Base-by-base conservation (phyloP, 1,139 yeast species). In the Pichia sorboxylosa region DNA sequence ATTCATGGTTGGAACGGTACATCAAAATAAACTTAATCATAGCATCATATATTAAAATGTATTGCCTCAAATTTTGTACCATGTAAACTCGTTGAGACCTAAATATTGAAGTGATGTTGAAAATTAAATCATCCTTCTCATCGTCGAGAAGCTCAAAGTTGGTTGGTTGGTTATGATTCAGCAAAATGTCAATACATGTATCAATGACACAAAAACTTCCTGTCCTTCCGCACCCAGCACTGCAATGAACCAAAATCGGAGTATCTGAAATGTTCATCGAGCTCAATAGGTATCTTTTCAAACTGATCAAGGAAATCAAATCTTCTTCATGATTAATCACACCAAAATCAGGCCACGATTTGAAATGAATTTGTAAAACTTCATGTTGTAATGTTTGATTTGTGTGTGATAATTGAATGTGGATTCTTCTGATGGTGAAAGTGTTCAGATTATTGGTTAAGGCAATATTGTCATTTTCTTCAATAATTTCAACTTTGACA, bases 211-310 rank as follows among this genome's bases (percentile, higher is more conserved):
- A 66, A 35, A 69, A 64, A 13, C 72, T 66, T 1, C 77, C 77
- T 0, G 77, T 69, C 36, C 77, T 55, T 8, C 77, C 77, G 48
- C 76, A 70, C 0, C 77, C 77, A 0, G 77, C 77, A 3, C 74
- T 67, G 40, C 77, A 70, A 45, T 70, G 77, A 8, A 69, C 65
- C 18, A 68, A 43, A 0, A 68, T 55, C 2, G 71, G 68, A 7
- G 36, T 27, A 1, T 38, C 26, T 13, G 17, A 21, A 5, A 27
- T 17, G 5, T 44, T 20, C 5, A 51, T 37, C 4, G 38, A 30
- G 11, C 48, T 33, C 35, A 57, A 44, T 13, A 68, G 38, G 29
- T 49, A 44, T 11, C 57, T 46, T 42, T 66, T 69, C 46, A 69
- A 49, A 8, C 54, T 50, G 8, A 66, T 52, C 24, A 69, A 50